These are phyloP conservation scores for Tylopilus sp. DNA, from an alignment of 768 basidiomycete genomes.

Conservation along the genomic window DNA sequence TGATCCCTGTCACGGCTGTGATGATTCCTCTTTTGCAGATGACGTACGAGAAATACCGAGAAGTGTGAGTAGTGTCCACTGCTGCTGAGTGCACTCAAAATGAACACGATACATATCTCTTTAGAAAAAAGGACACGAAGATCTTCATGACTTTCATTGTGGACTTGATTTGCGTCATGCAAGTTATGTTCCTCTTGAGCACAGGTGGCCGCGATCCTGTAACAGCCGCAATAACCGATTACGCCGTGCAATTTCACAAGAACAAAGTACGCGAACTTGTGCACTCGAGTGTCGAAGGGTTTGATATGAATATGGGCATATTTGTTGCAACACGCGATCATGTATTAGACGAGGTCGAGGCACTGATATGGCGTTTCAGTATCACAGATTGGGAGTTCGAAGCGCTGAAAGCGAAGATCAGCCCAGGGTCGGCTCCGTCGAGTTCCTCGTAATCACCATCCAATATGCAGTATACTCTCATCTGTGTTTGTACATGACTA, in stretches of 20 bases:
- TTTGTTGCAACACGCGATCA: conserved; percentile 3
- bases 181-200: conserved; percentile 5
- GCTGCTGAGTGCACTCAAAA: neutral
- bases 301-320: conserved; percentile 1
- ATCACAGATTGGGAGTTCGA: conserved; percentile 3
- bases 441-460: no score
- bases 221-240: neutral
- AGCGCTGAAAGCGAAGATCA: no score
- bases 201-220: neutral
- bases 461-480: no score
- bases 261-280: neutral
- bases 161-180: conserved; percentile 16
- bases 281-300: neutral
- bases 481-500: no score
- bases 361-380: conserved; percentile 13
- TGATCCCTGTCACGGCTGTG: neutral
- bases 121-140: conserved; percentile 8
- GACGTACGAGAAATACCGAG: neutral
- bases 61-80: conserved; percentile 3
- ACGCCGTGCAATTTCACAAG: conserved; percentile 2
- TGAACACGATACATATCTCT: neutral
- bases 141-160: conserved; percentile 13
- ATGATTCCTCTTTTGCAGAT: neutral
- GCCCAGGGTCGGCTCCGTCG: no score
- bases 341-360: conserved; percentile 14